These are phyloP conservation scores for Secale cereale DNA, from an alignment of 176 grass and related monocot species.

Conservation along the genomic window DNA sequence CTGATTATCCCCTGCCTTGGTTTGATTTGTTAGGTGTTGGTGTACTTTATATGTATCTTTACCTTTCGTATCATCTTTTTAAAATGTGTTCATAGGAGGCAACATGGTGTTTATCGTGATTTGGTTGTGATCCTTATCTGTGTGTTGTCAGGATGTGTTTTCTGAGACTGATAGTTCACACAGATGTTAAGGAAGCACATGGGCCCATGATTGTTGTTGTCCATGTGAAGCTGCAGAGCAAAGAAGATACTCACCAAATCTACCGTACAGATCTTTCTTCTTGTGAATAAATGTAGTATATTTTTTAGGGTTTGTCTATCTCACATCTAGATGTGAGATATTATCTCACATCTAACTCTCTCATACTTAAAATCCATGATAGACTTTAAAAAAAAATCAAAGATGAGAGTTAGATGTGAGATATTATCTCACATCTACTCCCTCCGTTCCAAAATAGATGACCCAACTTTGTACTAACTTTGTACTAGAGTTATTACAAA, in stretches of 20 bases:
- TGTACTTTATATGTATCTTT: background rate
- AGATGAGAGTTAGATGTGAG: no score
- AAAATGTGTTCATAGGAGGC: background rate
- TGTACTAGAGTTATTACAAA: no score
- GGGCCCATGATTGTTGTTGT: background rate
- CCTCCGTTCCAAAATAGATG: no score
- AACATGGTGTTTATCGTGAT: background rate
- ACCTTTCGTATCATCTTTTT: background rate
- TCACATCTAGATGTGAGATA: no score
- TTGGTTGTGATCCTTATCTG: slow-evolving; percentile 1
- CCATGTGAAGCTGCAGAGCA: background rate
- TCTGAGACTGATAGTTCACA: background rate
- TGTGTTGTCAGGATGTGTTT: background rate
- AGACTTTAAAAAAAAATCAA: no score
- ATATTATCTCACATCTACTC: no score
- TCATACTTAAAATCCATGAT: no score
- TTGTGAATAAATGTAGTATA: no score
- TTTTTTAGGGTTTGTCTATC: no score
- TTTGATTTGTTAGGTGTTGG: background rate
- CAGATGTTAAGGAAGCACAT: background rate
- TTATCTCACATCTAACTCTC: no score
- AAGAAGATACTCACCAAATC: background rate
- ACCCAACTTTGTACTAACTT: no score
- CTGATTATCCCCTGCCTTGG: background rate
- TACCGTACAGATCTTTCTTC: background rate